phyloP scores from a whole-genome alignment of 2,329 filamentous ascomycete genomes.

The Neofusicoccum sp. region DNA sequence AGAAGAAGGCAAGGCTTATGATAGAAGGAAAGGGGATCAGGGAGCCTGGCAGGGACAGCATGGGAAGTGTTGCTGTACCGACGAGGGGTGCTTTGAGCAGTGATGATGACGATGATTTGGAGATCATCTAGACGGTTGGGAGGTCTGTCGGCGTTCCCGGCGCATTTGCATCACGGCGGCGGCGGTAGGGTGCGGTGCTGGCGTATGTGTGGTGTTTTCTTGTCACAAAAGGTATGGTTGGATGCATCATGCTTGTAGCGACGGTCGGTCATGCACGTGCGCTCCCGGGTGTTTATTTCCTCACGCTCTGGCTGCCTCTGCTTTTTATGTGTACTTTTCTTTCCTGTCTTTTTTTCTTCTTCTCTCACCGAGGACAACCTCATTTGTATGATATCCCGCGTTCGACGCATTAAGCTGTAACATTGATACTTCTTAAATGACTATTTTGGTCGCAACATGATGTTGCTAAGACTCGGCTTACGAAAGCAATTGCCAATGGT shows the following conservation, averaged over 20 bases:
- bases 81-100: constrained; percentile 26
- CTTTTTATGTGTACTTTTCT: background rate
- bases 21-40: constrained; percentile 53
- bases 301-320: background rate
- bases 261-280: no score
- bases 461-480: no score
- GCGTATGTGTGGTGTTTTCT: background rate
- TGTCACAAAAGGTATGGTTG: background rate
- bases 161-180: no score
- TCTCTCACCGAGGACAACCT: background rate
- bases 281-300: background rate
- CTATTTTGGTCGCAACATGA: no score
- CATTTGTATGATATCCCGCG: constrained; percentile 14
- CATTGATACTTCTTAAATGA: background rate
- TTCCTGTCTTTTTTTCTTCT: background rate
- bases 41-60: constrained; percentile 52
- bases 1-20: constrained; percentile 53
- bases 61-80: constrained; percentile 36
- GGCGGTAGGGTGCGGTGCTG: background rate
- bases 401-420: constrained; percentile 2
- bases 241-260: background rate
- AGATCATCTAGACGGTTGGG: constrained; percentile 44
- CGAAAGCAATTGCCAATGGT: no score
- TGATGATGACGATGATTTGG: constrained; percentile 52
- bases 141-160: background rate